Evolutionary conservation across 2,329 filamentous ascomycete species (phyloP), one percentile per base, ranked within the genome.

Genomic region (Colletotrichum graminicola): DNA sequence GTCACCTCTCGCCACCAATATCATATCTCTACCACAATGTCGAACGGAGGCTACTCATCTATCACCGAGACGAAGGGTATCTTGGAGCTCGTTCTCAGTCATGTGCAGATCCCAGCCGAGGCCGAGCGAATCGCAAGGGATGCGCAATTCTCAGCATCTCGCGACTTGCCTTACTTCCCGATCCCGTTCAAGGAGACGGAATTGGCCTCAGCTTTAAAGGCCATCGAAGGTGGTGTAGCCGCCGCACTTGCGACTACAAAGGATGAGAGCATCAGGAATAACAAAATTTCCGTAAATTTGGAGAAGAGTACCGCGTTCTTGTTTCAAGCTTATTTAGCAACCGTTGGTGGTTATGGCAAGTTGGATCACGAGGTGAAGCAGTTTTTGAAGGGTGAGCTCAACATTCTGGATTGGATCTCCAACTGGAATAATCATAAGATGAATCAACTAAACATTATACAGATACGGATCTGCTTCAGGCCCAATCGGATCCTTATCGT

Each of bases 381-480:
- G 1, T 62, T 78, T 18, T 71, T 80, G 3, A 81, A 80, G 73
- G 78, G 79, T 79, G 18, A 66, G 73, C 41, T 69, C 21, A 6
- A 11, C n/a, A 39, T 12, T 26, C 7, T 39, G 29, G 14, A 21
- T n/a, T 47, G 12, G 41, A 47, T 10, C 7, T n/a, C 3, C 29
- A 7, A 11, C 43, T 8, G 3, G 18, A 11, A 69, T 41, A 11
- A 67, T 41, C 32, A 29, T 34, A 39, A 51, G 23, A 21, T 29
- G 32, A n/a, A 10, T 45, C 5, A 14, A 23, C 26, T 51, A 60
- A 14, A 71, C 43, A 41, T 11, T 23, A 26, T 45, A 18, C 69
- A 93, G 92, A 93, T 75, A 94, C 92, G 76, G 92, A 94, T 79
- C 80, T 94, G 29, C 82, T 93, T 6, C 83, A 87, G 72, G 92